Base-by-base conservation (phyloP, 768 basidiomycete genomes). In the Agaricus blazei region DNA sequence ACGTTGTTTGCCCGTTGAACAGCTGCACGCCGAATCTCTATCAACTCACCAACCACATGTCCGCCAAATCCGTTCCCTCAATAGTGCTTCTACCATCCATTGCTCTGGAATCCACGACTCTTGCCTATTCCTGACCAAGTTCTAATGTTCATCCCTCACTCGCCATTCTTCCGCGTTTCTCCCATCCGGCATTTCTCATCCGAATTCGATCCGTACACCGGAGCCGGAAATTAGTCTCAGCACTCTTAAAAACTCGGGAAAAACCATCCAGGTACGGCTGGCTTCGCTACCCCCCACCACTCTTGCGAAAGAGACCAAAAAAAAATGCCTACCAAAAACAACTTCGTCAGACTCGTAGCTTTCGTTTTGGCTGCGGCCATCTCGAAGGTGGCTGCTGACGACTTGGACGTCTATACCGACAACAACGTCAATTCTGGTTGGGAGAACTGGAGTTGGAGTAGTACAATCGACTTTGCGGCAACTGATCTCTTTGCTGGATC, bases 361-460 rank as follows among this genome's bases (percentile, higher is more conserved):
- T 57, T 62, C 49, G 57, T 64, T 36, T 57, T 67, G 45, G 59
- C 60, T 31, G 52, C 64, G 23, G 48, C 65, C 29, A 57, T 60
- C 29, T 58, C 60, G 14, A 60, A 48, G 29, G 59, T 57, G 28
- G 62, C 62, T 15, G 52, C 65, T 14, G 70, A 70, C 14, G 76
- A 79, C 65, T 61, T 75, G 41, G 54, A 62, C 42, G 67, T 79
- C 51, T 80, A 78, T 60, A 68, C 68, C 9, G 76, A 78, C 62
- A 62, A 60, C 44, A 64, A 66, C 24, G 73, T 81, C 40, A 68
- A 72, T 19, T 58, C 68, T 26, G 75, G 74, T 15, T 80, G 78
- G 78, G 71, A 81, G 54, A 69, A 81, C 64, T 81, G 79, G 79
- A 75, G 75, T 56, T 81, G 79, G 79, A 67, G 72, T 56, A 73